phyloP scores from a whole-genome alignment of 345 rosid species.

The Corchorus capsularis region DNA sequence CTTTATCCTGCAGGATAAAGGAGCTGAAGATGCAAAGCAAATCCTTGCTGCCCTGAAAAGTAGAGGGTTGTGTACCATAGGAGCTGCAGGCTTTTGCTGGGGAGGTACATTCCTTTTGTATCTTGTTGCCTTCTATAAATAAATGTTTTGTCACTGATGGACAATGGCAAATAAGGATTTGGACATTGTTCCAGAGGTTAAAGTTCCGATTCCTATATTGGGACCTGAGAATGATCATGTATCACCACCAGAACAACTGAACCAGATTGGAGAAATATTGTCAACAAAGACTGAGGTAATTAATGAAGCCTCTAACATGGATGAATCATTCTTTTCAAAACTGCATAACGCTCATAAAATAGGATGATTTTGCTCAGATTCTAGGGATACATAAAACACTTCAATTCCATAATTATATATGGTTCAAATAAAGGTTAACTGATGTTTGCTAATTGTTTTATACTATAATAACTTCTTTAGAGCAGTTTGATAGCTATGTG shows the following conservation, averaged over 20 bases:
- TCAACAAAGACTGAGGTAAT: constrained; percentile 37
- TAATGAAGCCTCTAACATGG: neutral
- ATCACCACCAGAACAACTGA: constrained; percentile 36
- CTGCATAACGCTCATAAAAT: neutral
- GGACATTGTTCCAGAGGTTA: constrained; percentile 31
- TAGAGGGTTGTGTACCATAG: constrained; percentile 58
- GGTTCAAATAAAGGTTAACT: too few relatives aligned
- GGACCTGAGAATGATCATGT: constrained; percentile 42
- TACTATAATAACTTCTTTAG: too few relatives aligned
- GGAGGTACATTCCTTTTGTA: constrained; percentile 45
- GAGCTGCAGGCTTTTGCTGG: constrained; percentile 76
- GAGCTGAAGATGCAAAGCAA: constrained; percentile 69
- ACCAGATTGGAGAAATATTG: constrained; percentile 37
- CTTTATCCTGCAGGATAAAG: constrained; percentile 58
- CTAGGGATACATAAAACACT: too few relatives aligned
- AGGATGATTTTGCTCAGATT: neutral
- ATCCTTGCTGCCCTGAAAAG: constrained; percentile 62
- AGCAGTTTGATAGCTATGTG: too few relatives aligned
- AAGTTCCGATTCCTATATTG: constrained; percentile 36
- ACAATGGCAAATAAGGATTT: neutral
- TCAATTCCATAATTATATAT: too few relatives aligned
- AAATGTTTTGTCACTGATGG: neutral
- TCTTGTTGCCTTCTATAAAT: neutral
- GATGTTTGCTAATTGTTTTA: too few relatives aligned
- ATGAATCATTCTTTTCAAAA: neutral